phyloP scores from a whole-genome alignment of 2,329 filamentous ascomycete species.

The Grosmannia serpens region DNA sequence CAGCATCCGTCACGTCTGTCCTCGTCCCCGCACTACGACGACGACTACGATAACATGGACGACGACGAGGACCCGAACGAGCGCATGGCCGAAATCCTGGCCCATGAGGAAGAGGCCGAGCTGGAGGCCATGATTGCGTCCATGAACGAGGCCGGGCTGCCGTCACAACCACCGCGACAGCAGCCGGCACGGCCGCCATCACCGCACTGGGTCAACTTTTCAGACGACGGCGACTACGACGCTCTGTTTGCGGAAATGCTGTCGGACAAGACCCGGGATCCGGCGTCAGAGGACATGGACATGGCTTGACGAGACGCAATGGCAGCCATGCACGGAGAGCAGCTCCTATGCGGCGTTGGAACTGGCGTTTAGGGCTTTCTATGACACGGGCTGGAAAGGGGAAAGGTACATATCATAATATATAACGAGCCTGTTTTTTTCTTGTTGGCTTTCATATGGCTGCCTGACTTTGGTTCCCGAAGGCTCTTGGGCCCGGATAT shows the following conservation, averaged over 20 bases:
- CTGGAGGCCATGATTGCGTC: conserved; percentile 44
- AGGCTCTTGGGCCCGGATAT: too few species aligned
- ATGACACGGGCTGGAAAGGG: background rate
- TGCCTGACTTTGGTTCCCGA: too few species aligned
- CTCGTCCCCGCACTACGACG: background rate
- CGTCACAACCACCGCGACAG: conserved; percentile 7
- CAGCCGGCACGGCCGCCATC: conserved; percentile 12
- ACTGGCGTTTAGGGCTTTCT: background rate
- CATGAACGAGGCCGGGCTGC: conserved; percentile 20
- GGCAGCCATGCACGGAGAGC: background rate
- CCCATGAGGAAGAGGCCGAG: conserved; percentile 42
- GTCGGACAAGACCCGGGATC: conserved; percentile 25
- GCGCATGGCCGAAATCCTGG: conserved; percentile 41
- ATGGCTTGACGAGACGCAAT: conserved; percentile 24
- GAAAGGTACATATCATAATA: background rate
- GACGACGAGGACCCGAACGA: conserved; percentile 25
- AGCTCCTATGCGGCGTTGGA: background rate
- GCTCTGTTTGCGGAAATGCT: conserved; percentile 54
- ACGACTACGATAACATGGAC: conserved; percentile 2
- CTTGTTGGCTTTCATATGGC: background rate
- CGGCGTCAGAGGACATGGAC: conserved; percentile 30
- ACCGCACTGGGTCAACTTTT: conserved; percentile 17
- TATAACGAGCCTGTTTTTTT: background rate
- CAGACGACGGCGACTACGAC: conserved; percentile 51
- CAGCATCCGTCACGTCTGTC: conserved; percentile 12